These are phyloP conservation scores for Boletus huronensis DNA, from an alignment of 768 basidiomycete genomes.

Conservation along the genomic window DNA sequence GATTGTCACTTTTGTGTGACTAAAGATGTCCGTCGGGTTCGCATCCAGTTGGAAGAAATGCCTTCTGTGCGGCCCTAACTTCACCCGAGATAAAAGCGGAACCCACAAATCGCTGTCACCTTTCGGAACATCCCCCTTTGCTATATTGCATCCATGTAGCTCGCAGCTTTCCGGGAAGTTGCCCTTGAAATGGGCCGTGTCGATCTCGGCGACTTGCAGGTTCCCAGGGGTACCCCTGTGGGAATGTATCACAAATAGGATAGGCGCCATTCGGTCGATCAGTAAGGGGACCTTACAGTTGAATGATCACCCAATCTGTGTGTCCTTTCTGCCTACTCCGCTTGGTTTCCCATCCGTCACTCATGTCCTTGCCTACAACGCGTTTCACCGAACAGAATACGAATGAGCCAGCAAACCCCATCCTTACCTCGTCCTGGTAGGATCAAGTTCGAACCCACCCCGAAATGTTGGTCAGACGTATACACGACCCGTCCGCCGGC, in stretches of 20 bases:
- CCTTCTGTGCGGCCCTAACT: constrained; percentile 84
- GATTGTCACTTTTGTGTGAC: constrained; percentile 85
- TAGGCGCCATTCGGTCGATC: neutral
- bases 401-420: neutral
- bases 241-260: neutral
- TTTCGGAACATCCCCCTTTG: constrained; percentile 36
- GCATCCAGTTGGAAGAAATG: constrained; percentile 85
- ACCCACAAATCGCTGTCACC: constrained; percentile 55
- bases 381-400: neutral
- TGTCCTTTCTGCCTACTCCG: constrained; percentile 76
- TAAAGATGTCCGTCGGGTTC: constrained; percentile 55
- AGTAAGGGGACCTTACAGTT: constrained; percentile 51
- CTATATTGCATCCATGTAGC: constrained; percentile 52
- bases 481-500: constrained; percentile 81
- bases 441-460: constrained; percentile 85
- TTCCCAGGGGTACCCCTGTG: constrained; percentile 68
- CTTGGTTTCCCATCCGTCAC: constrained; percentile 98
- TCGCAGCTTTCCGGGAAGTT: constrained; percentile 92
- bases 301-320: constrained; percentile 89
- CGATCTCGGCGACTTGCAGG: constrained; percentile 80
- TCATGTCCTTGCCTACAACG: constrained; percentile 75
- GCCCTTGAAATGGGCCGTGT: constrained; percentile 94
- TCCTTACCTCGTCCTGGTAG: constrained; percentile 76
- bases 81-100: constrained; percentile 67
- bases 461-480: constrained; percentile 94